phyloP scores from a whole-genome alignment of 768 basidiomycete species.

The Tulasnella sp. region DNA sequence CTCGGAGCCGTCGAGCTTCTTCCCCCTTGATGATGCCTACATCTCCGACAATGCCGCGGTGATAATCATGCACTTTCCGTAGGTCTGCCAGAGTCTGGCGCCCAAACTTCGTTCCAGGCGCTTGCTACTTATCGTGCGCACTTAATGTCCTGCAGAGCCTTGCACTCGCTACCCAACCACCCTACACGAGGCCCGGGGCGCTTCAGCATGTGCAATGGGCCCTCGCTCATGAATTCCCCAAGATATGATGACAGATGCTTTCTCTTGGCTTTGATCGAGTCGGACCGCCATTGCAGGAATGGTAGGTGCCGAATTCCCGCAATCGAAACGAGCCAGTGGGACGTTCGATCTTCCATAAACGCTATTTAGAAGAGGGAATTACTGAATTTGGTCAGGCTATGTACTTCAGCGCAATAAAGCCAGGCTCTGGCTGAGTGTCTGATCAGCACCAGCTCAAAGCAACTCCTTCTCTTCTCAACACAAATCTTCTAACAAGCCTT shows the following conservation, averaged over 20 bases:
- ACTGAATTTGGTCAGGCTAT: background rate
- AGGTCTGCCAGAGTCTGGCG: too few relatives aligned
- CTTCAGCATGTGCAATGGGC: too few relatives aligned
- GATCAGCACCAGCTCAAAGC: background rate
- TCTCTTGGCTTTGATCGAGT: background rate
- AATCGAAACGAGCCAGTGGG: background rate
- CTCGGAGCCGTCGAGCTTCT: slow-evolving; percentile 89
- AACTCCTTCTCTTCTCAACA: background rate
- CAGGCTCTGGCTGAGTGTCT: background rate
- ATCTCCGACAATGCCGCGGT: too few relatives aligned
- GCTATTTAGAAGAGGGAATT: background rate
- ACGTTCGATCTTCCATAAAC: background rate
- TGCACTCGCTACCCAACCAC: too few relatives aligned
- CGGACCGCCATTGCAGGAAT: background rate
- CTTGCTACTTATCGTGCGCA: too few relatives aligned
- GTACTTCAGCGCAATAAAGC: background rate
- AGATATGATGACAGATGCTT: background rate
- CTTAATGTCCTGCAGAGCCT: too few relatives aligned
- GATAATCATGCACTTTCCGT: too few relatives aligned
- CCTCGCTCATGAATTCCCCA: background rate
- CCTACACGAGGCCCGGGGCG: too few relatives aligned
- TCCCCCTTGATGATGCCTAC: slow-evolving; percentile 52
- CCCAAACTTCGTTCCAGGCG: too few relatives aligned
- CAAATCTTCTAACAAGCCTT: background rate
- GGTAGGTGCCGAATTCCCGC: background rate